Evolutionary conservation across 148 eudicot genomes (phyloP).

Genomic region (Selenicereus undatus): DNA sequence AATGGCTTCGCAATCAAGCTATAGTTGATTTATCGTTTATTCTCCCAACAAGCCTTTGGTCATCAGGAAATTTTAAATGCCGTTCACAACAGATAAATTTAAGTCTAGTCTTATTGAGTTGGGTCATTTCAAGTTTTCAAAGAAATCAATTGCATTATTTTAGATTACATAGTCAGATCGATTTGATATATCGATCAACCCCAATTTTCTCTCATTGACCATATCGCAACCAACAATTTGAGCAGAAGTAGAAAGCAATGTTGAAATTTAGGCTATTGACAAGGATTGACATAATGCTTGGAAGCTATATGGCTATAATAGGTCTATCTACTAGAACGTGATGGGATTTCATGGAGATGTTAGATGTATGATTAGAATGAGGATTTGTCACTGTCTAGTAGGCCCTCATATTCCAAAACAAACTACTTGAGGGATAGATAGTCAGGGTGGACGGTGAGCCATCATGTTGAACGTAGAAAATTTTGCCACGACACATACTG

Average conservation of each 20-base stretch:
- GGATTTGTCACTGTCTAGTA: constrained; percentile 19
- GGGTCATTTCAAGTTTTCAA: not conserved
- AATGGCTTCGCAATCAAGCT: too few species aligned
- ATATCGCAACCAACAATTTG: not conserved
- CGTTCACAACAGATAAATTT: too few species aligned
- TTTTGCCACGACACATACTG: not conserved
- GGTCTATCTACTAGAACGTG: not conserved
- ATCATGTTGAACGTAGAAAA: constrained; percentile 10
- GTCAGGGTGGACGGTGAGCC: constrained; percentile 8
- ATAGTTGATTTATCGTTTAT: too few species aligned
- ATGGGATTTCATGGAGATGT: constrained; percentile 2
- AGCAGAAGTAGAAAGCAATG: not conserved
- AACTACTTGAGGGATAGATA: too few species aligned
- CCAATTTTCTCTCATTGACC: not conserved
- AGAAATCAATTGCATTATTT: too few species aligned
- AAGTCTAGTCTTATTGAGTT: not conserved
- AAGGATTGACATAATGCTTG: constrained; percentile 3
- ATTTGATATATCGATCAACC: not conserved
- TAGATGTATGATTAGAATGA: constrained; percentile 17
- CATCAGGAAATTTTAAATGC: too few species aligned
- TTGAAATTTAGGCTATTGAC: constrained; percentile 15
- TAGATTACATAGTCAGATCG: not conserved
- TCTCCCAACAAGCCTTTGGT: too few species aligned
- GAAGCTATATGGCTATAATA: not conserved
- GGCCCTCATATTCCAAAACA: not conserved